phyloP scores from a whole-genome alignment of 2,329 filamentous ascomycete genomes.

The Fusarium humuli region DNA sequence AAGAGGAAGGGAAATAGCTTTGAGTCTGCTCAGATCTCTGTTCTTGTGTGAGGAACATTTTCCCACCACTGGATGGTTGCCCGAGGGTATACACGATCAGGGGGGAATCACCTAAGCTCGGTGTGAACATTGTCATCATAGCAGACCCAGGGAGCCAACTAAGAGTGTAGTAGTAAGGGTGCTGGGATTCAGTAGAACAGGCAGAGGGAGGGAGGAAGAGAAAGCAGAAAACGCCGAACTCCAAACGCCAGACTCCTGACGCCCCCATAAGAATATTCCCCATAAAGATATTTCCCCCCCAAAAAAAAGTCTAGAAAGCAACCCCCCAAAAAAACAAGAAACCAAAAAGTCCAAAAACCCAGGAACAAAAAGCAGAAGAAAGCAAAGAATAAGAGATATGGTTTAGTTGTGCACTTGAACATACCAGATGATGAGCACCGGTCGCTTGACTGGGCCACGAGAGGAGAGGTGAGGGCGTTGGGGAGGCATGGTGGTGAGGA shows the following conservation, averaged over 20 bases:
- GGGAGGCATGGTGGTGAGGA: neutral
- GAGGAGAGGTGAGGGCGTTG: neutral
- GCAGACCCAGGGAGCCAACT: slow-evolving; percentile 12
- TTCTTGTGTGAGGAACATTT: slow-evolving; percentile 54
- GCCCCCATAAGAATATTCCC: neutral
- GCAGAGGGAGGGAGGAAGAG: neutral
- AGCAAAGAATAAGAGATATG: neutral
- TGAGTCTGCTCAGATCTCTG: slow-evolving; percentile 62
- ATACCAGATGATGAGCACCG: neutral
- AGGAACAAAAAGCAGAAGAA: neutral
- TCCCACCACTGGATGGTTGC: slow-evolving; percentile 24
- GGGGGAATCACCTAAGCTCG: slow-evolving; percentile 38
- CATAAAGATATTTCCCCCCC: neutral
- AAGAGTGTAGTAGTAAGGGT: neutral
- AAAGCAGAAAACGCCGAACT: neutral
- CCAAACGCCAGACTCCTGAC: slow-evolving; percentile 1
- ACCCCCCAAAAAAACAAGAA: neutral
- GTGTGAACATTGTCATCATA: slow-evolving; percentile 47
- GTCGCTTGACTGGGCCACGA: slow-evolving; percentile 10
- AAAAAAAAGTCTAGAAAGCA: neutral
- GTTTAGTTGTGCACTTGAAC: neutral
- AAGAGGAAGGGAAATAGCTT: slow-evolving; percentile 1
- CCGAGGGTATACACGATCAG: slow-evolving; percentile 19
- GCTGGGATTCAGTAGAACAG: neutral
- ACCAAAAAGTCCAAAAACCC: neutral